Evolutionary conservation across 1,284 basidiomycete genomes (phyloP).

Genomic region (Puccinia novopanici): DNA sequence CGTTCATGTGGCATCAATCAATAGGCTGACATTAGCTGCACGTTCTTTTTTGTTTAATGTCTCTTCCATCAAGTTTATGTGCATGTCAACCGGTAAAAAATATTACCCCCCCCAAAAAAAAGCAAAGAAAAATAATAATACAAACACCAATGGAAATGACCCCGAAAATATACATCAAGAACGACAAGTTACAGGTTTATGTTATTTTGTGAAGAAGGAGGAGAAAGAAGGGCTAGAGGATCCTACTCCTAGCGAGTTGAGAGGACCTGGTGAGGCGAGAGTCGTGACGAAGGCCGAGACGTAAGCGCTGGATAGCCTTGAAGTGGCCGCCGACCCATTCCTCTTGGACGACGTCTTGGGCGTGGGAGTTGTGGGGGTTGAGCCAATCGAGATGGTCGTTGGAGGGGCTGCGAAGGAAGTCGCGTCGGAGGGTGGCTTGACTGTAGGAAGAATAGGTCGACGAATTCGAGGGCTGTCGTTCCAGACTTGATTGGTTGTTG

Average conservation of each 20-base stretch:
- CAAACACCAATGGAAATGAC: no score
- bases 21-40: no score
- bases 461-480: neutral
- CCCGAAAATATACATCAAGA: neutral
- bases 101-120: neutral
- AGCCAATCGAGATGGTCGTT: neutral
- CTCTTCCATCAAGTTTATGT: no score
- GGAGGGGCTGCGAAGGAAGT: neutral
- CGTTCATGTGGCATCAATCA: no score
- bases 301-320: constrained; percentile 10
- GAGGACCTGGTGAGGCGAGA: neutral
- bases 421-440: neutral
- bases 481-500: neutral
- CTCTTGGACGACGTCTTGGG: neutral
- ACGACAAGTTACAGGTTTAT: neutral
- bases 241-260: neutral
- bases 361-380: neutral
- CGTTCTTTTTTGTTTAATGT: no score
- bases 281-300: neutral
- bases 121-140: neutral
- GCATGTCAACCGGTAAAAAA: neutral
- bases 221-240: neutral
- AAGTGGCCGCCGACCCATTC: constrained; percentile 21
- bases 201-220: neutral
- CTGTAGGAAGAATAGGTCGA: constrained; percentile 14